Percentiles rank a stretch among this genome's conserved stretches.
Conservation (phyloP, 2,329 filamentous ascomycete genomes). For the Talaromyces sp. region DNA sequence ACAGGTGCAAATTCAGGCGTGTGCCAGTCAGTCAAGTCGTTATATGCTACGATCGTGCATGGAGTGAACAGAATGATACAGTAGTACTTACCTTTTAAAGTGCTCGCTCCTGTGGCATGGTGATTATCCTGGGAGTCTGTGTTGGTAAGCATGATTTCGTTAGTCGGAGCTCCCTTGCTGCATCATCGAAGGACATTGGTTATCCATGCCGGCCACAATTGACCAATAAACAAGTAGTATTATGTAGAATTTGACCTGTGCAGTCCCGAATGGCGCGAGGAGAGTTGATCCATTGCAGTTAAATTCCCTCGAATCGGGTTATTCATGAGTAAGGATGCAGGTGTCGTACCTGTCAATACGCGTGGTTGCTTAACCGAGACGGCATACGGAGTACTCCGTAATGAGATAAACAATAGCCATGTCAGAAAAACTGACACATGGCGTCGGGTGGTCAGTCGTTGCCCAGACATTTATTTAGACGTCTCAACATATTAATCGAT, state of each 20-base stretch:
- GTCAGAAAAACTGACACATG: neutral
- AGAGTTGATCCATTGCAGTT: neutral
- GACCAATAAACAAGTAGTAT: neutral
- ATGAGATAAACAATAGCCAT: neutral
- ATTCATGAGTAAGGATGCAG: neutral
- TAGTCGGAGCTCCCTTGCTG: slow-evolving; percentile 2
- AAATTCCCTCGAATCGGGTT: neutral
- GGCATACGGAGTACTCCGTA: neutral
- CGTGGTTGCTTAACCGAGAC: neutral
- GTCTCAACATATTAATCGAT: neutral
- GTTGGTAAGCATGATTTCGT: neutral
- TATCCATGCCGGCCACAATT: neutral
- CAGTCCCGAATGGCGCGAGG: neutral
- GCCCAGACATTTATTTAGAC: neutral
- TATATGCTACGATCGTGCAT: neutral
- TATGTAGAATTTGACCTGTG: neutral
- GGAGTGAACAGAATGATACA: neutral
- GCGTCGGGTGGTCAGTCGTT: neutral
- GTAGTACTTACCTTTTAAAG: neutral
- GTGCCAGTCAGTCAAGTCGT: neutral
- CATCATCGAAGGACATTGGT: neutral
- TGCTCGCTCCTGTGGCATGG: neutral
- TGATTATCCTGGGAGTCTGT: neutral
- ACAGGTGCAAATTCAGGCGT: neutral
- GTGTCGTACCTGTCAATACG: neutral